Evolutionary conservation across 1,284 basidiomycete species (phyloP), one percentile per base, ranked within the genome.

Genomic region (Chondrostereum purpureum): DNA sequence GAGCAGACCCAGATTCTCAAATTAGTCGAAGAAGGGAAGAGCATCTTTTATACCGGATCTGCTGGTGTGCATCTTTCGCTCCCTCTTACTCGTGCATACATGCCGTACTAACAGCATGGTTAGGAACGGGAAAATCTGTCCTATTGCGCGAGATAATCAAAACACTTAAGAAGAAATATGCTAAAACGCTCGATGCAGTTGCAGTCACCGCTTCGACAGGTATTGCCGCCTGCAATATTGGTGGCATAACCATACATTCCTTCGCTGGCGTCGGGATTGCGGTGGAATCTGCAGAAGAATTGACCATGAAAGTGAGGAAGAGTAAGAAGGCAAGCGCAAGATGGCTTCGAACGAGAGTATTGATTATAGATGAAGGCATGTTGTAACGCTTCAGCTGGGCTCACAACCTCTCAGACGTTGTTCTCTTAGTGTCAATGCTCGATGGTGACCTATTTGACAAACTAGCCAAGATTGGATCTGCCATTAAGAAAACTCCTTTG

Each of bases 31-130:
- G 67, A 77, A 12, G 80, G 80, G 2, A 67, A 83, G 44, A 95
- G 82, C 55, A 61, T 98, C n/a, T 99, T 99, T 59, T 99, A 97
- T 65, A 99, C 95, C 0, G 95, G 96, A 18, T 93, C 89, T 68
- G 95, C 92, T 48, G 92, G 92, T 93, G 54, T 56, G 85, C 70
- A 44, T 43, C 39, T 38, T 17, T n/a, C n/a, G n/a, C n/a, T n/a
- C n/a, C n/a, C 5, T 21, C 17, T 44, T 3, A 31, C 39, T 36
- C 37, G n/a, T n/a, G n/a, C 43, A 31, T 31, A 39, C 46, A 20
- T 31, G n/a, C 20, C 20, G 39, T 40, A 39, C 39, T 36, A 40
- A 33, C 5, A 35, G 47, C 38, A 44, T 41, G 40, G 48, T 41
- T 14, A 90, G 92, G 92, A 45, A 96, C 93, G 5, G 93, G 94